Conservation (phyloP, 176 grass and related monocot species). For the Carex myosuroides region DNA sequence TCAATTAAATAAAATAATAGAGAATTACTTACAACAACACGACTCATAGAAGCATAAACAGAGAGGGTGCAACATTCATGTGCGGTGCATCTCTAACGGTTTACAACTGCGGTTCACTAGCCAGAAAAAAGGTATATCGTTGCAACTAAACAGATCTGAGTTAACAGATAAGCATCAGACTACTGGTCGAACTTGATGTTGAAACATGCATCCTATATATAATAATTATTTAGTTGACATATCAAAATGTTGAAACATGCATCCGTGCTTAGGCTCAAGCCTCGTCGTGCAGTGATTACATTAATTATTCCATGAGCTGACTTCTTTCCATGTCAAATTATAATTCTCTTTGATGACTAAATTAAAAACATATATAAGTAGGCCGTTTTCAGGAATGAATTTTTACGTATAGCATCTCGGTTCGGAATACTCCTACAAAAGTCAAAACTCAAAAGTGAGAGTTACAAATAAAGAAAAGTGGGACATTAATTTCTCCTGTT, state of each 20-base stretch:
- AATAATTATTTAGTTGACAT: not conserved
- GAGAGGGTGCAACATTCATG: too few species aligned
- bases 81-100: too few species aligned
- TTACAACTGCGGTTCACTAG: too few species aligned
- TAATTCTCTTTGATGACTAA: constrained; percentile 11
- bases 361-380: not conserved
- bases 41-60: too few species aligned
- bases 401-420: not conserved
- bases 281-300: not conserved
- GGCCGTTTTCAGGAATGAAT: not conserved
- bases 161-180: too few species aligned
- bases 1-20: too few species aligned
- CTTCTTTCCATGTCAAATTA: constrained; percentile 13
- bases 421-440: not conserved
- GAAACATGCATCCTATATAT: too few species aligned
- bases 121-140: too few species aligned
- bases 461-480: not conserved
- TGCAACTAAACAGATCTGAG: too few species aligned
- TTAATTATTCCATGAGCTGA: constrained; percentile 17
- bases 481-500: not conserved
- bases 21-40: too few species aligned
- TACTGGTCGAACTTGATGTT: too few species aligned
- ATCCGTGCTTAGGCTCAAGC: not conserved
- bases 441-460: not conserved
- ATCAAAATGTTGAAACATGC: not conserved